phyloP scores from a whole-genome alignment of 441 rosid species.

The Jatropha podagrica region DNA sequence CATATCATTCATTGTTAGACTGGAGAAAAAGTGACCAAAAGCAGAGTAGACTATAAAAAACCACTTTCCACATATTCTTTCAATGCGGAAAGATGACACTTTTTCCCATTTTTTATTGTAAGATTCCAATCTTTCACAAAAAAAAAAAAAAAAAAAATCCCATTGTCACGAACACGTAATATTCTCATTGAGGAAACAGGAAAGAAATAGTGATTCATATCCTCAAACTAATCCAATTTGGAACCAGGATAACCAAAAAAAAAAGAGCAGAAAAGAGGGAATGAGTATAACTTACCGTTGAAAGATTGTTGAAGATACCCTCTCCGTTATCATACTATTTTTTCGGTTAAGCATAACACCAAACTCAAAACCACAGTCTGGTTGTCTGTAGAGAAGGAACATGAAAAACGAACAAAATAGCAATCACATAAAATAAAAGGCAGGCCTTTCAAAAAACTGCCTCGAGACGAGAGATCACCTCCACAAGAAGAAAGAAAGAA shows the following conservation, averaged over 20 bases:
- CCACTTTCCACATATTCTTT: conserved; percentile 37
- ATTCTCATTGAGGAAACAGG: background rate
- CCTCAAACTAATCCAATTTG: background rate
- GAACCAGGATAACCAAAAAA: background rate
- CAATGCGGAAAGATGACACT: conserved; percentile 24
- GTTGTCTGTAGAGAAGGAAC: background rate
- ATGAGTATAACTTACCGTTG: background rate
- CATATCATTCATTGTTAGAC: conserved; percentile 18
- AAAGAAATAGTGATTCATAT: background rate
- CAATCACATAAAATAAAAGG: conserved; percentile 8
- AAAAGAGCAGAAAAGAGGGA: background rate
- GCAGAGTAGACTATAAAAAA: conserved; percentile 4
- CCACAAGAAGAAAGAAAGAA: conserved; percentile 17
- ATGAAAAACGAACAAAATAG: background rate
- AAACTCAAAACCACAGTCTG: background rate
- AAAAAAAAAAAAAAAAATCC: conserved; percentile 11
- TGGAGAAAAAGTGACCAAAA: background rate
- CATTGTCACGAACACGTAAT: background rate
- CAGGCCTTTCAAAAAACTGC: background rate
- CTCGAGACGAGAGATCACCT: background rate
- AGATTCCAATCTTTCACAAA: conserved; percentile 21
- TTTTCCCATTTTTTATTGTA: conserved; percentile 39
- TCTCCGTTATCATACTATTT: background rate
- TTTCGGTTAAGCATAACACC: background rate
- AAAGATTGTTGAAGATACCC: conserved; percentile 22